Percentiles rank a stretch among this genome's conserved stretches.
Evolutionary conservation across 202 grass and related monocot genomes (phyloP).

Genomic region (Musa balbisiana): DNA sequence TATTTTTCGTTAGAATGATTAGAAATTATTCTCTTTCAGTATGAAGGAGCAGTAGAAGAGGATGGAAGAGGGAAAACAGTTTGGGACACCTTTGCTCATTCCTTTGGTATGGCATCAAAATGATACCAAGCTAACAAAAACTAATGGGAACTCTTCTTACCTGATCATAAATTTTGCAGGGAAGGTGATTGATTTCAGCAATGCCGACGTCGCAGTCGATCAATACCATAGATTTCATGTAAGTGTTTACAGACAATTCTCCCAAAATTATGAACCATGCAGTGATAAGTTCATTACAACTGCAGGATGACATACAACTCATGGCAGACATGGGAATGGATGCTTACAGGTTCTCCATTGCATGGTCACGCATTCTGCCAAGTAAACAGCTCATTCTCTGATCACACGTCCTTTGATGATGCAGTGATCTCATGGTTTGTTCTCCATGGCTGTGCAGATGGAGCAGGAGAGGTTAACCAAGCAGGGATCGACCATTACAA

Average conservation of each 20-base stretch:
- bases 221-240: slow-evolving; percentile 89
- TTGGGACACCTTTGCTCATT: slow-evolving; percentile 89
- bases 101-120: slow-evolving; percentile 42
- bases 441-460: slow-evolving; percentile 34
- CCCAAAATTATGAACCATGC: too few species aligned
- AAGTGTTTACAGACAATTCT: not conserved
- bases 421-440: not conserved
- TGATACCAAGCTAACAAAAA: too few species aligned
- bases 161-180: slow-evolving; percentile 28
- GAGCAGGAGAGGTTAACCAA: slow-evolving; percentile 61
- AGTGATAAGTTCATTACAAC: not conserved
- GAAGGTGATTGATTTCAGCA: slow-evolving; percentile 92
- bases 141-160: too few species aligned
- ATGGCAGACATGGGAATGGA: slow-evolving; percentile 96
- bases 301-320: slow-evolving; percentile 78
- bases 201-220: slow-evolving; percentile 80
- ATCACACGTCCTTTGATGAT: not conserved
- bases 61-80: slow-evolving; percentile 70
- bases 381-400: slow-evolving; percentile 32
- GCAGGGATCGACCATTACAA: slow-evolving; percentile 93
- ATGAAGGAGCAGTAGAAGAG: slow-evolving; percentile 71
- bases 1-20: too few species aligned
- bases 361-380: slow-evolving; percentile 79
- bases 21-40: slow-evolving; percentile 27
- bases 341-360: slow-evolving; percentile 84